These are phyloP conservation scores for Tricharina praecox DNA, from an alignment of 495 filamentous ascomycete genomes.

Conservation along the genomic window DNA sequence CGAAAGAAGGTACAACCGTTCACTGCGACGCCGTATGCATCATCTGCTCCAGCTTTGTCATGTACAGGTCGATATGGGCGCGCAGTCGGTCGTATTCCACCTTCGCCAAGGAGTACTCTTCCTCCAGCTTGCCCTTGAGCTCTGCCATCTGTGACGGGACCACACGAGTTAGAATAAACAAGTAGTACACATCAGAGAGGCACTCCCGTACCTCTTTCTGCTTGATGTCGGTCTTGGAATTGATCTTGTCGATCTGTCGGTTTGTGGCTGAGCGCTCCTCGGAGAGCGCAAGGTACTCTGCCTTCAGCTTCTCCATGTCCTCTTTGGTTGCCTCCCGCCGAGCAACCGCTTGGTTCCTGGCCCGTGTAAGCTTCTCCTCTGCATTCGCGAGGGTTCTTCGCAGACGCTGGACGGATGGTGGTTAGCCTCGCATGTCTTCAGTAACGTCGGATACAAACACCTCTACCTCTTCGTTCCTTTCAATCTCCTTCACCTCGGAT, in stretches of 20 bases:
- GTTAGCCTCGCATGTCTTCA: too few species aligned
- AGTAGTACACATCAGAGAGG: slow-evolving; percentile 8
- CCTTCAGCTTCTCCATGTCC: slow-evolving; percentile 77
- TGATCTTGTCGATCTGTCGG: slow-evolving; percentile 71
- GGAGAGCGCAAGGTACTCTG: slow-evolving; percentile 59
- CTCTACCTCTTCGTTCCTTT: slow-evolving; percentile 57
- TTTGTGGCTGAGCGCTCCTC: slow-evolving; percentile 74
- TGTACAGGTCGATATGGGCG: slow-evolving; percentile 90
- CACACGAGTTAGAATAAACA: neutral
- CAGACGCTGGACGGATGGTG: slow-evolving; percentile 29
- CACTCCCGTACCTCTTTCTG: slow-evolving; percentile 74
- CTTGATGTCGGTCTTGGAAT: slow-evolving; percentile 66
- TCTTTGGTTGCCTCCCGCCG: slow-evolving; percentile 64
- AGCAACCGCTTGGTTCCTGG: slow-evolving; percentile 58
- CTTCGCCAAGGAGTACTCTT: slow-evolving; percentile 68
- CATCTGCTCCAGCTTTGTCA: slow-evolving; percentile 94
- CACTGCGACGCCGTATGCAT: slow-evolving; percentile 31
- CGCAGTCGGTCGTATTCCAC: slow-evolving; percentile 94
- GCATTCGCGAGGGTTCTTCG: slow-evolving; percentile 69
- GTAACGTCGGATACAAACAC: too few species aligned
- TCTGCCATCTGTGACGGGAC: slow-evolving; percentile 67
- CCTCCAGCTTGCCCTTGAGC: slow-evolving; percentile 90
- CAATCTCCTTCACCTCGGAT: slow-evolving; percentile 77
- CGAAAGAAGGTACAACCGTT: too few species aligned
- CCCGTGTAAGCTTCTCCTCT: slow-evolving; percentile 65